A percentile compares a stretch with the other conserved stretches of the same genome.
These are phyloP conservation scores for Chaetomium sp. DNA, from an alignment of 2,329 filamentous ascomycete genomes.

Conservation along the genomic window DNA sequence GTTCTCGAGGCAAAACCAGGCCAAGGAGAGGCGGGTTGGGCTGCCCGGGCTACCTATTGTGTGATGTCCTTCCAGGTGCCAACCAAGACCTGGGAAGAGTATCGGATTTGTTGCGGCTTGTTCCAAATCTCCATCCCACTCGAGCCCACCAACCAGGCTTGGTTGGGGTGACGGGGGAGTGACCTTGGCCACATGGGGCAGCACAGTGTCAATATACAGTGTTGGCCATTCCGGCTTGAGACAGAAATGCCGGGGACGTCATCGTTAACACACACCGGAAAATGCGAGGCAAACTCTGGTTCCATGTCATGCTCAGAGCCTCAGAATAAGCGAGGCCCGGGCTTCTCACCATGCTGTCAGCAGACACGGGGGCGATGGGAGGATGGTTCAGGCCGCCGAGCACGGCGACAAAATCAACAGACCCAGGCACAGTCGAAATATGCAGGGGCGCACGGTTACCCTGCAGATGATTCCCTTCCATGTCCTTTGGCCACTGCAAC, in stretches of 20 bases:
- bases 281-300: background rate
- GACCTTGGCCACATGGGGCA: background rate
- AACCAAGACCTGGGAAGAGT: too few relatives aligned
- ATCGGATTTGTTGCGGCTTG: slow-evolving; percentile 7
- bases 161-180: background rate
- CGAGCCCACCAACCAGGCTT: background rate
- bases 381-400: background rate
- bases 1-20: slow-evolving; percentile 2
- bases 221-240: background rate
- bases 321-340: background rate
- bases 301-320: background rate
- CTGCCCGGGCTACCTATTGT: background rate
- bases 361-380: too few relatives aligned
- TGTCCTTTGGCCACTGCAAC: background rate
- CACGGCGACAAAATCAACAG: background rate
- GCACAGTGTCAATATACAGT: slow-evolving; percentile 5
- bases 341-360: background rate
- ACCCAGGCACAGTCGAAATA: slow-evolving; percentile 10
- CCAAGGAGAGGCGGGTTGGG: slow-evolving; percentile 2
- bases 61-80: background rate
- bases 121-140: background rate
- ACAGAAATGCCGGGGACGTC: background rate
- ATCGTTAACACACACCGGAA: background rate
- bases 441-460: slow-evolving; percentile 18
- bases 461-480: background rate